Conservation (phyloP, 768 basidiomycete species). For the Tricholoma sp. region DNA sequence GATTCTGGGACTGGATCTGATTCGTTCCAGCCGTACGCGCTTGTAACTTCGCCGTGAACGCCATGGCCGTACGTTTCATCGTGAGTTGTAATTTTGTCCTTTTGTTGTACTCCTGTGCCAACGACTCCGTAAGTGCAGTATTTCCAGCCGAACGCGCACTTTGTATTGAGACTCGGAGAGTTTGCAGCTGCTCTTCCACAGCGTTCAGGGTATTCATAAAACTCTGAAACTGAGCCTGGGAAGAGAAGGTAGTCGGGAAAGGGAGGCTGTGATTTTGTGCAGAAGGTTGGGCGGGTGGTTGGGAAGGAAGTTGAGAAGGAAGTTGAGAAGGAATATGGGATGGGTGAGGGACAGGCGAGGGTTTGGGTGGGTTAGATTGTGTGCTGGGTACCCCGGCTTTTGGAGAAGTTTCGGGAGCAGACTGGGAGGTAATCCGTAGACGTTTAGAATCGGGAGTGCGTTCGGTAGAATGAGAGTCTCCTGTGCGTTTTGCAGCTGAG, state of each 20-base stretch:
- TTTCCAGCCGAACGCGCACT: conserved; percentile 9
- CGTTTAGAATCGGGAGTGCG: conserved; percentile 45
- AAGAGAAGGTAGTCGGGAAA: background rate
- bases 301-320: background rate
- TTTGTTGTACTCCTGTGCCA: conserved; percentile 11
- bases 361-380: conserved; percentile 20
- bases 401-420: conserved; percentile 17
- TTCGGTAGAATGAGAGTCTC: conserved; percentile 28
- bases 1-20: conserved; percentile 3
- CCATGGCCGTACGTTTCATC: conserved; percentile 2
- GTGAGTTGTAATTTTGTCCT: conserved; percentile 4
- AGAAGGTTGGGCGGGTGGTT: background rate
- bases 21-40: conserved; percentile 1
- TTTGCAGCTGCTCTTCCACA: conserved; percentile 7
- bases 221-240: background rate
- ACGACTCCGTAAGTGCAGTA: background rate
- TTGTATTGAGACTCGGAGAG: conserved; percentile 4
- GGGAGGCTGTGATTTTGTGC: background rate
- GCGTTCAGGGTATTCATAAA: background rate
- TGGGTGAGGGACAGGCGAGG: conserved; percentile 19
- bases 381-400: conserved; percentile 16
- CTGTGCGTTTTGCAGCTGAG: conserved; percentile 38
- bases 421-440: conserved; percentile 25
- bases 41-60: background rate
- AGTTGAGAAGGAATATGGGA: background rate